Base-by-base conservation (phyloP, 2,329 filamentous ascomycete genomes). In the Colletotrichum noveboracense region DNA sequence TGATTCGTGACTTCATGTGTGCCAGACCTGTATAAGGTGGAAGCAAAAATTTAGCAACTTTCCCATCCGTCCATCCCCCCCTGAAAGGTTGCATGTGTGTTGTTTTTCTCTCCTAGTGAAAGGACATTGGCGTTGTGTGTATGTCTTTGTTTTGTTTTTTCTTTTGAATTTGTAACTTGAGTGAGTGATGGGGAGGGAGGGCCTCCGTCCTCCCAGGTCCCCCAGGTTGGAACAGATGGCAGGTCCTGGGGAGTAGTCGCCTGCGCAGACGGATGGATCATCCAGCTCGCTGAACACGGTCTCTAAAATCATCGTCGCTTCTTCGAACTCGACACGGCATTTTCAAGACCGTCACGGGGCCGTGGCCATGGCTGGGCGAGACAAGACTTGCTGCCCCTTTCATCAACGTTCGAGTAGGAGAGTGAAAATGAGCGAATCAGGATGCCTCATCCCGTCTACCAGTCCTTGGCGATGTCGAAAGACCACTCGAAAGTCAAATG, bases 381-480 rank as follows among this genome's bases (percentile, higher is more conserved):
- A 66, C 24, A 26, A 48, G 36, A 52, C 38, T 52, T 52, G 43
- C 43, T 52, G 43, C 43, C 43, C 43, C 43, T 65, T 48, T 28
- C 9, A 14, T 61, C 30, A 30, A 7, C 14, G 12, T 16, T 34
- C n/a, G 26, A 30, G 24, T n/a, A 48, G 36, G 38, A 30, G 18
- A 26, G 28, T 30, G 38, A 52, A 21, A 34, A 66, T 21, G 14
- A 30, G 62, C 38, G 34, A 32, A 38, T 30, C 24, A 32, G 16
- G 14, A 24, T 30, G 58, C 32, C 9, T 43, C 18, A 21, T 73
- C 36, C 28, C 10, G 34, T 80, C 79, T 93, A 95, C 97, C 97
- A 98, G 84, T 98, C 95, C 91, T 98, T 99, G 87, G 94, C 91
- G 84, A 99, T 98, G 83, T 98, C 94, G 82, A 99, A 98, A 77